Base-by-base conservation (phyloP, 202 grass and related monocot genomes). In the Zizania palustris region DNA sequence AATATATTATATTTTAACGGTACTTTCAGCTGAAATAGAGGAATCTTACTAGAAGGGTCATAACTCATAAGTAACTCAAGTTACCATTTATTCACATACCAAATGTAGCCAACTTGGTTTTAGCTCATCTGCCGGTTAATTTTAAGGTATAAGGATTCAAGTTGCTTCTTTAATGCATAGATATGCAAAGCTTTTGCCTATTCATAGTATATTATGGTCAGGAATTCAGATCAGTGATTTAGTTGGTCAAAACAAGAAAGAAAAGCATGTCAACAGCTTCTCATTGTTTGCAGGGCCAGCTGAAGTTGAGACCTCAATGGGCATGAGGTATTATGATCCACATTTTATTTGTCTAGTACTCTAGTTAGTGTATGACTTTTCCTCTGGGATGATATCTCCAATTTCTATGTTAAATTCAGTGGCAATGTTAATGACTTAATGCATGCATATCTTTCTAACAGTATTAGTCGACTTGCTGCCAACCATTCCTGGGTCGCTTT, bases 321-420 rank as follows among this genome's bases (percentile, higher is more conserved):
- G 64, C 39, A 44, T 60, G 11, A 48, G 15, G 9, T 67, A 7
- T 65, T 65, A 11, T 58, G 16, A 22, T 63, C 38, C 74, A 65
- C 43, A 42, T 38, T 68, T 18, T 36, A 16, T 21, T 77, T 55
- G 14, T 20, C 45, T 73, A n/a, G n/a, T n/a, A n/a, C n/a, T n/a
- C n/a, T n/a, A 38, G 14, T 70, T 48, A 54, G 56, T 20, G 63
- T 79, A 34, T 21, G 0, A 8, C 22, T 45, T 49, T 49, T 39
- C 65, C 41, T 77, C 57, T 37, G 19, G 35, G 64, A 76, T 83
- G 64, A 54, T 83, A 43, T 76, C 43, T 76, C 54, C 11, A 28
- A 78, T 67, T 58, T 42, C 35, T 44, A 3, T 16, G 51, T 76
- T 44, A n/a, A 53, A 45, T 76, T 63, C 54, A 37, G 15, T 55